phyloP scores from a whole-genome alignment of 1,284 basidiomycete genomes.

The Tilletia indica region DNA sequence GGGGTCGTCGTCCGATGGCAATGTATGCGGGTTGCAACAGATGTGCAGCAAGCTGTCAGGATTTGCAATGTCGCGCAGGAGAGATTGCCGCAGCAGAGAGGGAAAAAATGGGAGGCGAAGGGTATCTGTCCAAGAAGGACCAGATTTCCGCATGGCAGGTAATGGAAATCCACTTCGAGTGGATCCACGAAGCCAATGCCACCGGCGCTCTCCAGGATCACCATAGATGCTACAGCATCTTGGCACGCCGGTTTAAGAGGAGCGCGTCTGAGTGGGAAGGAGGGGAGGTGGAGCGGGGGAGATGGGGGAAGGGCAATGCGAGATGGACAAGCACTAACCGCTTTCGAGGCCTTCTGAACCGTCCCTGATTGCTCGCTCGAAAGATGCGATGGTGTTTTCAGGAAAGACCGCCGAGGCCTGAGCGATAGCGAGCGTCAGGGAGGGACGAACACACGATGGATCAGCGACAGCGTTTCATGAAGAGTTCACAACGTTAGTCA shows the following conservation, averaged over 20 bases:
- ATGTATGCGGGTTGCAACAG: background rate
- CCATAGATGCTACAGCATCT: no score
- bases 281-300: background rate
- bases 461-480: background rate
- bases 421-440: background rate
- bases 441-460: background rate
- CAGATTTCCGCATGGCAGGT: no score
- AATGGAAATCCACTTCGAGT: no score
- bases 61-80: background rate
- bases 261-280: background rate
- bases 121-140: no score
- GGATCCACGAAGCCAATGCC: no score
- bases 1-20: background rate
- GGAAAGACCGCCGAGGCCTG: conserved; percentile 54
- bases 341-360: conserved; percentile 54
- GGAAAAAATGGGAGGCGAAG: background rate
- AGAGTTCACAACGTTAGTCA: background rate
- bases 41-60: no score
- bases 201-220: no score
- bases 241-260: background rate
- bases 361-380: conserved; percentile 51
- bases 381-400: conserved; percentile 54
- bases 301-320: background rate
- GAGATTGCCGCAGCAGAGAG: background rate
- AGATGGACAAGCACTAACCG: conserved; percentile 28